These are phyloP conservation scores for Oryza brachyantha DNA, from an alignment of 176 grass and related monocot species.

Conservation along the genomic window DNA sequence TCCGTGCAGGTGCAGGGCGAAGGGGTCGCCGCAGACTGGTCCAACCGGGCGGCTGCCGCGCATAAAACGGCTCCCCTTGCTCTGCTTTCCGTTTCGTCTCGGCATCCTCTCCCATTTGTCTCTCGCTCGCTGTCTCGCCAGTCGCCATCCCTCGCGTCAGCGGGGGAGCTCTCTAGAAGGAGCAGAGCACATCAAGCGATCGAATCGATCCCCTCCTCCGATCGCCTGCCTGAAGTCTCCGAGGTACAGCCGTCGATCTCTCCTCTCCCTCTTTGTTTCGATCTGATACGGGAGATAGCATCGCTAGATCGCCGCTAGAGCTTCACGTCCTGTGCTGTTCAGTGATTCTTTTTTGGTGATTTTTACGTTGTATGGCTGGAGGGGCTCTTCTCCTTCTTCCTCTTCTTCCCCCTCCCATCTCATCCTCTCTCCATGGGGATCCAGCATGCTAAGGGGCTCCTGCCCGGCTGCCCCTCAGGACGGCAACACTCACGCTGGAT, in stretches of 20 bases:
- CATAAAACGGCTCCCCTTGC: neutral
- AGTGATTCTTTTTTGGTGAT: neutral
- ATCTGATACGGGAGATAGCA: neutral
- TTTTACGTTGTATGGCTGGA: neutral
- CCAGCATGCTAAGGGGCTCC: too few relatives aligned
- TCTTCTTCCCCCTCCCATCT: too few relatives aligned
- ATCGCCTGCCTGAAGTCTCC: neutral
- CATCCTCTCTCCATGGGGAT: too few relatives aligned
- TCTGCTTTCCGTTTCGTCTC: neutral
- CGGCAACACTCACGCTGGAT: too few relatives aligned
- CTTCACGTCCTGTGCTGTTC: neutral
- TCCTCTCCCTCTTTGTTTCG: neutral
- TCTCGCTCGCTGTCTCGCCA: constrained; percentile 32
- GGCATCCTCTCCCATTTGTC: constrained; percentile 38
- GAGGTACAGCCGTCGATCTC: constrained; percentile 15
- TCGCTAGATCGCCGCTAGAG: neutral
- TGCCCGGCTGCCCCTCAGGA: too few relatives aligned
- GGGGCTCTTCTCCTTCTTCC: too few relatives aligned
- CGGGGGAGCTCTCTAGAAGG: constrained; percentile 17
- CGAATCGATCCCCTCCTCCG: constrained; percentile 14
- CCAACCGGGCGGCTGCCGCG: constrained; percentile 26
- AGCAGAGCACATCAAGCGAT: neutral
- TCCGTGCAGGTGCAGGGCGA: constrained; percentile 4
- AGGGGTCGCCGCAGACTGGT: neutral
- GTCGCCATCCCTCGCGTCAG: constrained; percentile 32